phyloP scores from a whole-genome alignment of 208 protist species.

The Trypanosomatidae sp. region DNA sequence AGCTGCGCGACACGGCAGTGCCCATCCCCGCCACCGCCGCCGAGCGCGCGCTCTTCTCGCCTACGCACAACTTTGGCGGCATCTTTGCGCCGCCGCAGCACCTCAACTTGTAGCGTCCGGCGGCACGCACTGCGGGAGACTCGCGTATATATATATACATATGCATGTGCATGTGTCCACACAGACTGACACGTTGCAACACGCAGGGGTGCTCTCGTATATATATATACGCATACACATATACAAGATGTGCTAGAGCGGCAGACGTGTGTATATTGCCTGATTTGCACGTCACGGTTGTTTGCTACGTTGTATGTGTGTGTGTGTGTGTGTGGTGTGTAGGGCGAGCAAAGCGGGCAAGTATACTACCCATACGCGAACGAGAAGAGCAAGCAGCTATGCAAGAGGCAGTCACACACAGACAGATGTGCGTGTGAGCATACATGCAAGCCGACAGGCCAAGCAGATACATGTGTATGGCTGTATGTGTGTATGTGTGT shows the following conservation, averaged over 20 bases:
- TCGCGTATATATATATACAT: constrained; percentile 1
- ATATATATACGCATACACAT: constrained; percentile 1
- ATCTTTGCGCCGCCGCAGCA: constrained; percentile 30
- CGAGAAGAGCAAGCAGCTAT: no score
- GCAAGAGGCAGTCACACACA: no score
- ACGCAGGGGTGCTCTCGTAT: background rate
- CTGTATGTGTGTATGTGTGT: no score
- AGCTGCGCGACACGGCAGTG: constrained; percentile 3
- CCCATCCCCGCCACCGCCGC: background rate
- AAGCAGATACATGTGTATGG: no score
- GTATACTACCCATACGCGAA: no score
- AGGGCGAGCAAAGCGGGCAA: no score
- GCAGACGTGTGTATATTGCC: background rate
- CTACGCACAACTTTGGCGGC: constrained; percentile 16
- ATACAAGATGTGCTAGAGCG: background rate
- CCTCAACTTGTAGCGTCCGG: constrained; percentile 7
- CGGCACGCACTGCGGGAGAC: background rate
- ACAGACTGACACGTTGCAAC: background rate
- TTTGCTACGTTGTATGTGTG: background rate
- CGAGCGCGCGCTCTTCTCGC: constrained; percentile 26
- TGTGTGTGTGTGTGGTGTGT: constrained; percentile 1
- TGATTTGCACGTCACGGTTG: background rate
- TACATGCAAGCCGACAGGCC: no score
- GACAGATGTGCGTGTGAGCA: no score
- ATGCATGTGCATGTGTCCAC: background rate